Base-by-base conservation (phyloP, 2,329 filamentous ascomycete genomes). In the Colletotrichum tanaceti region DNA sequence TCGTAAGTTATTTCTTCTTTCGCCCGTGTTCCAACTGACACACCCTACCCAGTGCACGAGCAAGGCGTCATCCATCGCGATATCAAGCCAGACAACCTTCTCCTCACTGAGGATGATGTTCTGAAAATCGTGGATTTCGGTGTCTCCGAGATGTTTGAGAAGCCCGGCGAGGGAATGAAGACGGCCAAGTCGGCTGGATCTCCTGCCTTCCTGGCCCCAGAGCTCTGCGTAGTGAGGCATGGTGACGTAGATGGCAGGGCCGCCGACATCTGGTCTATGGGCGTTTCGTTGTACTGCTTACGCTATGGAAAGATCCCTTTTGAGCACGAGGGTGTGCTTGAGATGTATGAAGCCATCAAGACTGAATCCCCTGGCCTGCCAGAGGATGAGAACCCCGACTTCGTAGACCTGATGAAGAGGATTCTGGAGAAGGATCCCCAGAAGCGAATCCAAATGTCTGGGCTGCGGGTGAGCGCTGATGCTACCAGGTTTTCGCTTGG, bases 71-170 rank as follows among this genome's bases (percentile, higher is more conserved):
- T 98, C 18, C 96, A 99, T 78, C 89, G 96, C 61, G 96, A 99
- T 75, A 98, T 99, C 82, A 99, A 99, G 80, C 96, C 96, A 0
- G 96, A 98, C 78, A 99, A 99, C 74, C 91, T 97, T 61, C 86
- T 99, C 9, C 83, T 99, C 46, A 97, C 94, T 0, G 87, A 91
- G 43, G 94, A 98, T 63, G 92, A 98, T 74, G 90, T 97, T n/a
- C 87, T 99, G 60, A 99, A 98, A 78, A 91, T 99, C 72, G 94
- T 97, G 60, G 96, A 98, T 79, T 99, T 99, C 84, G 96, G 96
- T n/a, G 96, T 98, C 9, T 98, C 95, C 1, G 95, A 99, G 77
- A 98, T 99, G 90, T 99, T 99, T 73, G 91, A 95, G 76, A 97
- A 97, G 77, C 75, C 83, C 2, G 65, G 58, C 22, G 85, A 91